Percentiles rank a stretch among this genome's conserved stretches.
These are phyloP conservation scores for Thalassiosira mediterranea DNA, from an alignment of 352 stramenopile species.

Conservation along the genomic window DNA sequence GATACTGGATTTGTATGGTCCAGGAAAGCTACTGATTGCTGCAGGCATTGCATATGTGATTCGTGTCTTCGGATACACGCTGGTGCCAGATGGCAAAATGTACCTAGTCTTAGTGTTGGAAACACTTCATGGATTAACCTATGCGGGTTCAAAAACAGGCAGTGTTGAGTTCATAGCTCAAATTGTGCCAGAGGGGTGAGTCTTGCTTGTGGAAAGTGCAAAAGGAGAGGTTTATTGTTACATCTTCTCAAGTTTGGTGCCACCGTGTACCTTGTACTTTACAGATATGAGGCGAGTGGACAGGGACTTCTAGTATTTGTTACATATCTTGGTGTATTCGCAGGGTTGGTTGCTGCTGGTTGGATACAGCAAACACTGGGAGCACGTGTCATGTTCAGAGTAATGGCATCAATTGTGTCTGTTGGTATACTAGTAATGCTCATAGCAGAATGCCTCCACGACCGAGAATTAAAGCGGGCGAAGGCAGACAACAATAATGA, in stretches of 20 bases:
- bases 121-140: conserved; percentile 62
- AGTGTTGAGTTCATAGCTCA: conserved; percentile 45
- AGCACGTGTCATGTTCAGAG: conserved; percentile 23
- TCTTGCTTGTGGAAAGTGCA: conserved; percentile 1
- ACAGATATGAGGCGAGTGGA: conserved; percentile 28
- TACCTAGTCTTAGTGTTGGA: conserved; percentile 53
- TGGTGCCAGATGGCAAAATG: conserved; percentile 45
- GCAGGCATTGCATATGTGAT: conserved; percentile 52
- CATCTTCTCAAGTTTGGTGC: too few relatives aligned
- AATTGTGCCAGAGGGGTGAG: conserved; percentile 34
- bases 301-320: conserved; percentile 44
- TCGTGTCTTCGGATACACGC: conserved; percentile 56
- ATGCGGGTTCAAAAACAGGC: conserved; percentile 43
- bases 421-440: conserved; percentile 32
- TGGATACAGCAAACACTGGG: conserved; percentile 42
- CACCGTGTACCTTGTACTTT: background rate
- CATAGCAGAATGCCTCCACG: conserved; percentile 21
- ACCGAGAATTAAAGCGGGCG: background rate
- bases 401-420: conserved; percentile 24
- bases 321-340: conserved; percentile 36
- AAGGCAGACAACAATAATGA: conserved; percentile 3
- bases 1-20: conserved; percentile 44
- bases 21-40: conserved; percentile 30
- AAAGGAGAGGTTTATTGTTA: too few relatives aligned
- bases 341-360: conserved; percentile 25